Percentiles rank a stretch among this genome's conserved stretches.
These are phyloP conservation scores for Sutorius eximius DNA, from an alignment of 1,284 basidiomycete genomes.

Conservation along the genomic window DNA sequence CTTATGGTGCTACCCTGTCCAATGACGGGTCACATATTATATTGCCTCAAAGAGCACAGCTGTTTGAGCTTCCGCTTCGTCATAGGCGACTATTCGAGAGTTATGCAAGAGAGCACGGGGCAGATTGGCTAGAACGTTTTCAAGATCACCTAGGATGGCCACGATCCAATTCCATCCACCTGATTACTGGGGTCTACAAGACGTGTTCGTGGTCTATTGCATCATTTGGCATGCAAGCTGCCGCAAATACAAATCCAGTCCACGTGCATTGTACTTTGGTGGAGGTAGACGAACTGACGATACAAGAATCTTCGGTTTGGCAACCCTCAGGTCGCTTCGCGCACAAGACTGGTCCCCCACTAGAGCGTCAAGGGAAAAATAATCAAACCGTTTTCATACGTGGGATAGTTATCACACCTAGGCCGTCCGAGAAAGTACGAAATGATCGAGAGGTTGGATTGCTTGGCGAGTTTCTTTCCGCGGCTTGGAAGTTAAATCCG, in stretches of 20 bases:
- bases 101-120: background rate
- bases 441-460: too few species aligned
- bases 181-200: constrained; percentile 4
- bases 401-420: too few species aligned
- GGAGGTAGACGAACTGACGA: background rate
- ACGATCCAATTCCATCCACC: constrained; percentile 1
- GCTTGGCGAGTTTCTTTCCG: too few species aligned
- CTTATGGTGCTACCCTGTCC: background rate
- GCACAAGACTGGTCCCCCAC: constrained; percentile 1
- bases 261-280: background rate
- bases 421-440: too few species aligned
- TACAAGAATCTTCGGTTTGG: background rate
- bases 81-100: too few species aligned
- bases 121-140: background rate
- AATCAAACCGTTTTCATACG: too few species aligned
- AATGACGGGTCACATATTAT: too few species aligned
- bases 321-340: background rate
- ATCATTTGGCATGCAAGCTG: background rate
- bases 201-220: constrained; percentile 6
- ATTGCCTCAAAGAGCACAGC: too few species aligned
- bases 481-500: too few species aligned
- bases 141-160: background rate
- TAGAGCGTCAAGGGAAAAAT: background rate
- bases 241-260: background rate
- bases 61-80: too few species aligned